These are phyloP conservation scores for Paecilomyces sp. DNA, from an alignment of 2,329 filamentous ascomycete genomes.

Conservation along the genomic window DNA sequence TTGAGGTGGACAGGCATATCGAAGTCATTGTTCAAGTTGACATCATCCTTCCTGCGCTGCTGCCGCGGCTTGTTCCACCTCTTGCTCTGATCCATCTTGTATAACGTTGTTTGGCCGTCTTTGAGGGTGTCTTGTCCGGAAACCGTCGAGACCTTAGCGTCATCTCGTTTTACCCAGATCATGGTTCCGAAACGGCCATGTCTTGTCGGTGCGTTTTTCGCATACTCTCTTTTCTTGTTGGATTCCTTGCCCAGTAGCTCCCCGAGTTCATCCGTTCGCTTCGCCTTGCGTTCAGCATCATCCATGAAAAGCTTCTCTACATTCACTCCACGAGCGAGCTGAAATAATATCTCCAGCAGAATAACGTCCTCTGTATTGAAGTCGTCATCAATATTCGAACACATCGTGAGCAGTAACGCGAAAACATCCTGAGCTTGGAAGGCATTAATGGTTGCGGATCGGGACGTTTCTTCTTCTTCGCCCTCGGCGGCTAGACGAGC, in stretches of 20 bases:
- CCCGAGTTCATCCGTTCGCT: slow-evolving; percentile 66
- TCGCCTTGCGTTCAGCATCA: slow-evolving; percentile 61
- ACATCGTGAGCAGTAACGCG: slow-evolving; percentile 73
- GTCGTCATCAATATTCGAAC: slow-evolving; percentile 89
- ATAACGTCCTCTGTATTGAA: slow-evolving; percentile 83
- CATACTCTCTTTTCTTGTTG: slow-evolving; percentile 70
- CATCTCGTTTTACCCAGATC: slow-evolving; percentile 88
- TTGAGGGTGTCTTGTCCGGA: slow-evolving; percentile 81
- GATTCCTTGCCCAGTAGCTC: slow-evolving; percentile 73
- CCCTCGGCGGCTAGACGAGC: slow-evolving; percentile 67
- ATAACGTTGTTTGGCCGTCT: slow-evolving; percentile 63
- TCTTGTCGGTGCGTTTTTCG: slow-evolving; percentile 70
- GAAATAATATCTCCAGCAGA: slow-evolving; percentile 87
- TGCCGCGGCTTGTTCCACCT: slow-evolving; percentile 77
- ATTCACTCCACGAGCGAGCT: slow-evolving; percentile 84
- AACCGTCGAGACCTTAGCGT: slow-evolving; percentile 75
- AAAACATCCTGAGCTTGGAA: slow-evolving; percentile 91
- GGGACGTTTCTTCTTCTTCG: slow-evolving; percentile 83
- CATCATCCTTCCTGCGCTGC: slow-evolving; percentile 53
- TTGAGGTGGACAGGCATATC: slow-evolving; percentile 66
- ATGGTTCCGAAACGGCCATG: slow-evolving; percentile 96
- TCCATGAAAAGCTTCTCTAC: slow-evolving; percentile 78
- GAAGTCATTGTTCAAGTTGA: slow-evolving; percentile 61
- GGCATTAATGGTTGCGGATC: slow-evolving; percentile 79
- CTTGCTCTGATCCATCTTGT: slow-evolving; percentile 87